Evolutionary conservation across 805 yeast species (phyloP).

Genomic region (Myxozyma kluyveri): DNA sequence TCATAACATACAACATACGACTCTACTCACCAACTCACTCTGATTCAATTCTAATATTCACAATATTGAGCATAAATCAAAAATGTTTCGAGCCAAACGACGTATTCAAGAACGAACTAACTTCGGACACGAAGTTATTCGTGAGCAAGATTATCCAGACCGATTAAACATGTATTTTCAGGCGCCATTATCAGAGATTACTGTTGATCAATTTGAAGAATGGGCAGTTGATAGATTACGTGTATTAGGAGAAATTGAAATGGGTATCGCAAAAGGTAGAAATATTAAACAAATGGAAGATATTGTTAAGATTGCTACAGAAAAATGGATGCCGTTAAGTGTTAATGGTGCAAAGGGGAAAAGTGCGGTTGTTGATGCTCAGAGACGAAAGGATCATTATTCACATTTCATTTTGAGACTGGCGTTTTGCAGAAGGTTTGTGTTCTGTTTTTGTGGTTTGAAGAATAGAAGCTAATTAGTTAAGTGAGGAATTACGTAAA

Average conservation of each 20-base stretch:
- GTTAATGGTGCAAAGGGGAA: slow-evolving; percentile 31
- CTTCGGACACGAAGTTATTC: slow-evolving; percentile 39
- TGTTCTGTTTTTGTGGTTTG: neutral
- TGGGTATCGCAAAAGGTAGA: slow-evolving; percentile 63
- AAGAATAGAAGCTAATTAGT: neutral
- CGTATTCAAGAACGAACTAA: slow-evolving; percentile 33
- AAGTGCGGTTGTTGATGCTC: slow-evolving; percentile 43
- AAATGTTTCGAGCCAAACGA: slow-evolving; percentile 36
- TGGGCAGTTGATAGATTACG: slow-evolving; percentile 94
- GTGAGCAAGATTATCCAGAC: slow-evolving; percentile 47
- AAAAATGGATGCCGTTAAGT: slow-evolving; percentile 63
- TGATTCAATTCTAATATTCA: neutral
- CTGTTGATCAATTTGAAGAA: slow-evolving; percentile 85
- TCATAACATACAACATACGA: neutral
- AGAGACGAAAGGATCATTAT: slow-evolving; percentile 84
- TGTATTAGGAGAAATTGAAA: slow-evolving; percentile 79
- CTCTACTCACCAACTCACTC: neutral
- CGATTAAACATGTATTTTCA: slow-evolving; percentile 69
- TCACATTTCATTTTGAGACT: slow-evolving; percentile 85
- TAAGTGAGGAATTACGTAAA: slow-evolving; percentile 70
- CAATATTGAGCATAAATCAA: neutral
- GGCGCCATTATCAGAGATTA: slow-evolving; percentile 83
- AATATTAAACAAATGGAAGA: slow-evolving; percentile 62
- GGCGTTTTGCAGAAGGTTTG: slow-evolving; percentile 70
- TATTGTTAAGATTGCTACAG: slow-evolving; percentile 62